Base-by-base conservation (phyloP, 2,329 filamentous ascomycete species). In the Apiospora kogelbergensis region DNA sequence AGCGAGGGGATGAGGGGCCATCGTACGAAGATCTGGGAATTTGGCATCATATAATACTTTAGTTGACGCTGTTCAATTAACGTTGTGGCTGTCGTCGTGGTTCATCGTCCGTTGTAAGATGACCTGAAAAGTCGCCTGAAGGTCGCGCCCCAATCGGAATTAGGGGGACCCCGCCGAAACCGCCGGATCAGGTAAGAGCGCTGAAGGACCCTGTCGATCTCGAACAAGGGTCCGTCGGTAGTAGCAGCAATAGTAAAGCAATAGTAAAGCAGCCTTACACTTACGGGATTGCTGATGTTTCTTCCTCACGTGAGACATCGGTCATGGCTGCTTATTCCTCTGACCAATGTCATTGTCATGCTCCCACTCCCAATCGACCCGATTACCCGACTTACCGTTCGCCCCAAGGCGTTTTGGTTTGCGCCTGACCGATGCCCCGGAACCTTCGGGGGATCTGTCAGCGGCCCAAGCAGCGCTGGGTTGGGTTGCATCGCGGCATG, bases 391-490 rank as follows among this genome's bases (percentile, higher is more conserved):
- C 2, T 15, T 17, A 7, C 17, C 26, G 26, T 57, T 57, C 6
- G 26, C 48, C 17, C 26, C n/a, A 22, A 3, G 53, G 17, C 17
- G 26, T 37, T 37, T 37, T 37, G 53, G 11, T 60, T 60, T 60
- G 53, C 53, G 30, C 53, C 30, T 37, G 53, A 60, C 53, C 53
- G 15, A 60, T 2, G 30, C 30, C 20, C 10, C 26, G 53, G 53
- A 60, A 60, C 30, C 53, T 60, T 60, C 53, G 53, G 53, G 53
- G 26, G 53, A 9, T 30, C 53, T 57, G 48, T 57, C 48, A 46
- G 45, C 40, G 11, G 10, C 46, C 22, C 13, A 15, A n/a, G 9
- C n/a, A 30, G 30, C 26, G 17, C 26, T 22, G 30, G 13, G 9
- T 60, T 37, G 30, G 26, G 53, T 60, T 33, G 53, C 53, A 60